phyloP scores from a whole-genome alignment of 352 stramenopile species.

The Thalassiosira exigua region DNA sequence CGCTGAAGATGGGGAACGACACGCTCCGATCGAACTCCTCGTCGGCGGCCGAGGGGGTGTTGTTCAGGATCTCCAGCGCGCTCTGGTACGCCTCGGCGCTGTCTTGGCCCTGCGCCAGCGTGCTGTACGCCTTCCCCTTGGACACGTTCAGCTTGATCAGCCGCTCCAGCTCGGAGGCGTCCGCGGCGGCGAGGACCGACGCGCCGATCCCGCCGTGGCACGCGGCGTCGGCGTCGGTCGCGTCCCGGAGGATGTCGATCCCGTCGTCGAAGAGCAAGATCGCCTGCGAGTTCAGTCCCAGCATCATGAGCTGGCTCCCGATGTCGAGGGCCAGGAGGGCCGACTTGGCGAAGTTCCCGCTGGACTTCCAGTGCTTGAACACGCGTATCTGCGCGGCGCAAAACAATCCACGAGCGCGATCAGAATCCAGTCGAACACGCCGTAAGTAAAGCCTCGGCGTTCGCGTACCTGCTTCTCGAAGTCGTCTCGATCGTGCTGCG shows the following conservation, averaged over 20 bases:
- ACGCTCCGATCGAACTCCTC: constrained; percentile 15
- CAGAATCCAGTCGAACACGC: too few relatives aligned
- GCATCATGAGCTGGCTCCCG: constrained; percentile 40
- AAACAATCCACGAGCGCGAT: too few relatives aligned
- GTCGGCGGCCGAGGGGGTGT: constrained; percentile 6
- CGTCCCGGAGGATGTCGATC: constrained; percentile 41
- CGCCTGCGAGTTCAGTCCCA: constrained; percentile 46
- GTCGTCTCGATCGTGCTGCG: constrained; percentile 28
- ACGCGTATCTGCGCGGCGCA: too few relatives aligned
- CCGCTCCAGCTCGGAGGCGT: constrained; percentile 16
- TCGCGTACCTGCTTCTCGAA: constrained; percentile 17
- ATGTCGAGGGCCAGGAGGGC: constrained; percentile 45
- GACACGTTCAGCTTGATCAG: constrained; percentile 31
- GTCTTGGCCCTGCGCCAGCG: constrained; percentile 18
- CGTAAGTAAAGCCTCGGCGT: too few relatives aligned
- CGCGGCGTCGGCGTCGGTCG: neutral
- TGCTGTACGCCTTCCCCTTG: constrained; percentile 17
- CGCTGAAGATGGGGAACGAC: constrained; percentile 55
- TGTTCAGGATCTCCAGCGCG: constrained; percentile 30
- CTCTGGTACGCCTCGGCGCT: constrained; percentile 20
- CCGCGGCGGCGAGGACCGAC: constrained; percentile 8
- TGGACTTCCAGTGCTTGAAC: constrained; percentile 59
- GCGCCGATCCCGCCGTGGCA: constrained; percentile 1
- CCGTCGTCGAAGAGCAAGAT: constrained; percentile 43
- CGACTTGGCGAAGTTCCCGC: constrained; percentile 39